Evolutionary conservation across 208 protist genomes (phyloP).

Genomic region (Trypanosoma avium): DNA sequence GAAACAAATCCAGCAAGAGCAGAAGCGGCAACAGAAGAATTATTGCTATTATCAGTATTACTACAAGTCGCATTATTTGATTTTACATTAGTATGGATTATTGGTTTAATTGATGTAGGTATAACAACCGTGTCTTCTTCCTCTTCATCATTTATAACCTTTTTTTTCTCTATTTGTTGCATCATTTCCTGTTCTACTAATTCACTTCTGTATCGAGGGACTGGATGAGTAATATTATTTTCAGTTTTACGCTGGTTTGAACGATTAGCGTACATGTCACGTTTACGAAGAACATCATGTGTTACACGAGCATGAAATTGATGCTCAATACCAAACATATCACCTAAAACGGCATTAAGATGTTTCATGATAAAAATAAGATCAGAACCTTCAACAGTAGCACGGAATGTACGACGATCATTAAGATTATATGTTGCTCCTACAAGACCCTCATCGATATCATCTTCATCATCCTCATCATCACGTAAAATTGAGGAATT

Average conservation of each 20-base stretch:
- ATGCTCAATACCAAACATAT: constrained; percentile 82
- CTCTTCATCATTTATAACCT: no score
- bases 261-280: not conserved
- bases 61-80: no score
- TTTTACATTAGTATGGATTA: no score
- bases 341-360: constrained; percentile 67
- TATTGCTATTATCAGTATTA: no score
- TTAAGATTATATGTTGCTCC: constrained; percentile 47
- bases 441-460: constrained; percentile 2
- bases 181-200: not conserved
- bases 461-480: constrained; percentile 21
- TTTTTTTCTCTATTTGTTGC: constrained; percentile 3
- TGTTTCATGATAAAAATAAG: constrained; percentile 70
- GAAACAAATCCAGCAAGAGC: no score
- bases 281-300: constrained; percentile 29
- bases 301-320: constrained; percentile 30
- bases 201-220: constrained; percentile 22
- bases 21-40: no score
- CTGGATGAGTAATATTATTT: not conserved
- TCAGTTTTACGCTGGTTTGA: not conserved
- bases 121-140: no score
- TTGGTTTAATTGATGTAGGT: no score
- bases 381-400: constrained; percentile 49
- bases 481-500: no score
- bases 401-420: constrained; percentile 41